Conservation (phyloP, 2,329 filamentous ascomycete species). For the Clonostachys byssicola region DNA sequence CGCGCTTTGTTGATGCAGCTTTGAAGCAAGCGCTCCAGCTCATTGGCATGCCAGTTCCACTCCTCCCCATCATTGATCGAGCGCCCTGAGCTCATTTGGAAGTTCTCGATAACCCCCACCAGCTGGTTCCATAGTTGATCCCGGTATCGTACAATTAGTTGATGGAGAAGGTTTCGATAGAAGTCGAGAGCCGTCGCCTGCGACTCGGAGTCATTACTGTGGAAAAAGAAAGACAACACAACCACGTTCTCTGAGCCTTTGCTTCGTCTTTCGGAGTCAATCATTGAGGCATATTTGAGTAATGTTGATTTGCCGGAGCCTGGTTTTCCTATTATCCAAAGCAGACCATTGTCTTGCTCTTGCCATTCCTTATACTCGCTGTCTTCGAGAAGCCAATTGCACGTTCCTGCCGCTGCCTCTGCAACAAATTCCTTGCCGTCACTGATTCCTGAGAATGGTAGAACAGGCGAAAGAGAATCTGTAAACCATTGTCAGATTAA, state of each 20-base stretch:
- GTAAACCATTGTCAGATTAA: too few relatives aligned
- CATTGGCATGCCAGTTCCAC: neutral
- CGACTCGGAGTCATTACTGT: neutral
- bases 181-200: neutral
- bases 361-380: neutral
- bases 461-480: neutral
- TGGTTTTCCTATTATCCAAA: neutral
- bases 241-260: neutral
- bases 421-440: neutral
- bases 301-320: neutral
- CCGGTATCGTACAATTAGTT: neutral
- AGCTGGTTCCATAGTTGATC: neutral
- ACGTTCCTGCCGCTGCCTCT: neutral
- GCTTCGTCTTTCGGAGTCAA: neutral
- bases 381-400: neutral
- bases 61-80: too few relatives aligned
- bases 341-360: neutral
- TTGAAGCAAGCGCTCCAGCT: neutral
- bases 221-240: neutral
- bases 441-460: neutral
- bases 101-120: neutral
- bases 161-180: neutral
- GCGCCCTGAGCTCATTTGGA: too few relatives aligned
- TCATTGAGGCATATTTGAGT: neutral
- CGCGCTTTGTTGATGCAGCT: neutral